Percentiles rank a stretch among this genome's conserved stretches.
These are phyloP conservation scores for Litsea cubeba DNA, from an alignment of 164 flowering plant genomes.

Conservation along the genomic window DNA sequence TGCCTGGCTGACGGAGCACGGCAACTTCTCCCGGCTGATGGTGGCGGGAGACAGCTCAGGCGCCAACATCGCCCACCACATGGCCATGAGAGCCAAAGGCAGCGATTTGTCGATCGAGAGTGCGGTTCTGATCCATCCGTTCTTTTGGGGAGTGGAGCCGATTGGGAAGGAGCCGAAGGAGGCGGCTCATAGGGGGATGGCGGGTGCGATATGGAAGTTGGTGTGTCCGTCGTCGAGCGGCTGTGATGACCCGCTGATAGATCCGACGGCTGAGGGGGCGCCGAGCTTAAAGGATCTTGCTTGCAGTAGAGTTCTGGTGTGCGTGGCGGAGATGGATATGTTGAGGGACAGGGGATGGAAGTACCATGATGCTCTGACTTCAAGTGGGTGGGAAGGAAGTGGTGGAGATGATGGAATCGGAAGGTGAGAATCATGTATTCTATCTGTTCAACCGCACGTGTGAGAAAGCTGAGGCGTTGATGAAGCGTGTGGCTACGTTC, in stretches of 20 bases:
- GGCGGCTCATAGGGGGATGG: neutral
- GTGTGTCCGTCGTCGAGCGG: constrained; percentile 9
- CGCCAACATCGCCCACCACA: constrained; percentile 42
- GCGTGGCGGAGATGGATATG: constrained; percentile 10
- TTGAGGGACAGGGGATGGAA: constrained; percentile 7
- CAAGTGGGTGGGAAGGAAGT: constrained; percentile 13
- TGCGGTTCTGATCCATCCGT: constrained; percentile 5
- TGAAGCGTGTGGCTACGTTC: constrained; percentile 7
- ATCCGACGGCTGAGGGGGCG: constrained; percentile 2
- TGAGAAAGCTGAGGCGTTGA: neutral
- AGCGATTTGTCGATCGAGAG: constrained; percentile 4
- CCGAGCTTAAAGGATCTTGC: neutral
- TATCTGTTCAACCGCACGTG: constrained; percentile 1
- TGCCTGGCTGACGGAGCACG: constrained; percentile 40
- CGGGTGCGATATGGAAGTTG: constrained; percentile 3
- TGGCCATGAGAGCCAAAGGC: constrained; percentile 14
- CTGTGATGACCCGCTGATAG: constrained; percentile 3
- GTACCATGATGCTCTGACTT: neutral
- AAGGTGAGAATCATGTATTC: constrained; percentile 16
- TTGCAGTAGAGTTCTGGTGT: constrained; percentile 7
- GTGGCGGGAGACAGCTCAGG: constrained; percentile 67
- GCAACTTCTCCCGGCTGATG: constrained; percentile 35
- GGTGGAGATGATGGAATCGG: constrained; percentile 11
- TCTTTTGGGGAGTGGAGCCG: constrained; percentile 4
- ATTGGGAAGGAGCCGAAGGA: neutral